Conservation (phyloP, 2,329 filamentous ascomycete genomes). For the Colletotrichum tamarilloi region DNA sequence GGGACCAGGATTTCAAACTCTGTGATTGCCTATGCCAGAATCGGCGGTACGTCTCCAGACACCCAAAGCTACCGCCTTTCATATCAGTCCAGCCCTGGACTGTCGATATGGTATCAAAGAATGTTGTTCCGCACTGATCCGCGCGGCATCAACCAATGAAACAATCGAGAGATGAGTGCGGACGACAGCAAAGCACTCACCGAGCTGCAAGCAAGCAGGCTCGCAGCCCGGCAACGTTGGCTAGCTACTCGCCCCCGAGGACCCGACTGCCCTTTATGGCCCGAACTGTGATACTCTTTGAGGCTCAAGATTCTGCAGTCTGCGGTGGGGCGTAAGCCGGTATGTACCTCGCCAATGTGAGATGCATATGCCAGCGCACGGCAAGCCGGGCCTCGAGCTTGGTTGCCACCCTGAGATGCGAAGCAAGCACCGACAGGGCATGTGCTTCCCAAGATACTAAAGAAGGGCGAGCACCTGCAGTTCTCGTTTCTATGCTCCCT, state of each 20-base stretch:
- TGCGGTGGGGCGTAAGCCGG: slow-evolving; percentile 12
- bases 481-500: neutral
- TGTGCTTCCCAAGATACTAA: slow-evolving; percentile 31
- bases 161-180: slow-evolving; percentile 7
- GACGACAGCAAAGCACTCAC: slow-evolving; percentile 22
- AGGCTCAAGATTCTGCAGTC: slow-evolving; percentile 14
- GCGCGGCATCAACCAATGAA: slow-evolving; percentile 23
- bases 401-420: slow-evolving; percentile 14
- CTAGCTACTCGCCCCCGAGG: neutral
- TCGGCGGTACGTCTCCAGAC: neutral
- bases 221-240: neutral
- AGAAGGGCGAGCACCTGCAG: slow-evolving; percentile 28
- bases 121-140: slow-evolving; percentile 17
- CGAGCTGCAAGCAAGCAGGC: slow-evolving; percentile 10
- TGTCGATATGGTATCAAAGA: slow-evolving; percentile 8
- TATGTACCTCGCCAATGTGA: slow-evolving; percentile 27
- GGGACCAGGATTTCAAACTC: neutral
- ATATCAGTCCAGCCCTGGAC: slow-evolving; percentile 15
- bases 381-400: slow-evolving; percentile 4
- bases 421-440: slow-evolving; percentile 6
- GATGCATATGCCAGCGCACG: slow-evolving; percentile 33
- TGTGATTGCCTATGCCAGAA: neutral
- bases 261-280: neutral
- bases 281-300: slow-evolving; percentile 24
- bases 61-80: neutral